Conservation (phyloP, 225 moss, liverwort and hornwort genomes). For the Pseudoscleropodium purum region DNA sequence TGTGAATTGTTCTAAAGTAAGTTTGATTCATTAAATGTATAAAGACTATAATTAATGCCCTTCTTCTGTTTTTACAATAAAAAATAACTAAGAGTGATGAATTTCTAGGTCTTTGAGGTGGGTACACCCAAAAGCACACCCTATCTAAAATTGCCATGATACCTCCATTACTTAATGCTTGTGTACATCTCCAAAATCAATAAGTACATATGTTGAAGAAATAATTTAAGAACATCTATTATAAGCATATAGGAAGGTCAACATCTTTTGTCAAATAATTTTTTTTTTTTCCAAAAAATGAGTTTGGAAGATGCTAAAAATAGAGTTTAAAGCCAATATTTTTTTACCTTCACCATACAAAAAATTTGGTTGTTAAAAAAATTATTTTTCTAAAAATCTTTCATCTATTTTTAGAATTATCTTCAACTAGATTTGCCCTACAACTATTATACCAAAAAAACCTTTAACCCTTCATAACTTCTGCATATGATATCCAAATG, state of each 20-base stretch:
- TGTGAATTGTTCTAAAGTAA: background rate
- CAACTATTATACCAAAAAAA: no score
- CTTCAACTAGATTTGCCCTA: no score
- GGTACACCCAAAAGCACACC: background rate
- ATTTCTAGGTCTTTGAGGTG: accelerated
- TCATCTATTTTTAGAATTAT: no score
- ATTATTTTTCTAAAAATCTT: no score
- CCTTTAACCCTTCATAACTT: no score
- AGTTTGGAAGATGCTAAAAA: no score
- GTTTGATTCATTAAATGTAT: background rate
- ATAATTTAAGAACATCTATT: background rate
- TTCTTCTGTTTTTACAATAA: background rate
- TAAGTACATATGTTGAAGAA: background rate
- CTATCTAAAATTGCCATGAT: background rate
- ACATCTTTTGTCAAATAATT: no score
- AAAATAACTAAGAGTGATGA: background rate
- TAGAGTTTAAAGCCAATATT: no score
- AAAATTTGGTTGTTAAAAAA: no score
- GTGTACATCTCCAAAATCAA: background rate
- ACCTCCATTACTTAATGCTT: no score
- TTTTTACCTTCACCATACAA: no score
- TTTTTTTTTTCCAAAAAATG: background rate
- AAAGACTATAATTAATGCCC: background rate
- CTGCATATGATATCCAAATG: no score
- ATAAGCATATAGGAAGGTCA: background rate